Evolutionary conservation across 139 green algal genomes (phyloP).

Genomic region (Zygnema circumcarinatum): DNA sequence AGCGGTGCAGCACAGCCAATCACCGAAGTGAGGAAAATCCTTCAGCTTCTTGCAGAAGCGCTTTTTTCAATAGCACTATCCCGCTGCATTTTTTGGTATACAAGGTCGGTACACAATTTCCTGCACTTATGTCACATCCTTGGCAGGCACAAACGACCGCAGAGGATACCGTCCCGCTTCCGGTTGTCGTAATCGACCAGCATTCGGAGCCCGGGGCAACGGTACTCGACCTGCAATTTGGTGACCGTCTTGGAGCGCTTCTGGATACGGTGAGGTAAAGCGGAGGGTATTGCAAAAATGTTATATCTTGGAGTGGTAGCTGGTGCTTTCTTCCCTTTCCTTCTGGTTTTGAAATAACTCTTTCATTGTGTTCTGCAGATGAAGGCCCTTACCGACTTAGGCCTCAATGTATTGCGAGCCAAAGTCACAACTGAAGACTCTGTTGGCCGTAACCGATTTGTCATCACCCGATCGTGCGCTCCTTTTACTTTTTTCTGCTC

Average conservation of each 20-base stretch:
- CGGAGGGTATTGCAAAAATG: no score
- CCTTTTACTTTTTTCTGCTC: not conserved
- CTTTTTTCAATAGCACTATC: no score
- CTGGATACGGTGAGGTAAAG: constrained; percentile 6
- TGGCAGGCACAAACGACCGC: no score
- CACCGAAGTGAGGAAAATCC: no score
- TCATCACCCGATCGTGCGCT: constrained; percentile 77
- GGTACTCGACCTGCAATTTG: constrained; percentile 7
- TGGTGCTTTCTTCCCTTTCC: no score
- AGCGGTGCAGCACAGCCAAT: no score
- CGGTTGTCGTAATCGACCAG: constrained; percentile 14
- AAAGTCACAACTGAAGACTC: constrained; percentile 70
- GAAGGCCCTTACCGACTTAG: constrained; percentile 83
- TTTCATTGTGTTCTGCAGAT: constrained; percentile 58
- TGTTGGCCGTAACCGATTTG: constrained; percentile 76
- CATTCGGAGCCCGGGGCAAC: not conserved
- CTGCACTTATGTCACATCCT: no score
- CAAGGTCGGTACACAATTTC: no score
- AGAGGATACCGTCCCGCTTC: not conserved
- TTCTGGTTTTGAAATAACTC: no score
- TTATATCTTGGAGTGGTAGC: no score
- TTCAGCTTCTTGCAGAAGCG: no score
- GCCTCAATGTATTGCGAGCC: constrained; percentile 86
- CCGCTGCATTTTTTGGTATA: no score
- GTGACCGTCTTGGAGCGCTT: constrained; percentile 13